These are phyloP conservation scores for Colletotrichum magnum DNA, from an alignment of 2,329 filamentous ascomycete species.

Conservation along the genomic window DNA sequence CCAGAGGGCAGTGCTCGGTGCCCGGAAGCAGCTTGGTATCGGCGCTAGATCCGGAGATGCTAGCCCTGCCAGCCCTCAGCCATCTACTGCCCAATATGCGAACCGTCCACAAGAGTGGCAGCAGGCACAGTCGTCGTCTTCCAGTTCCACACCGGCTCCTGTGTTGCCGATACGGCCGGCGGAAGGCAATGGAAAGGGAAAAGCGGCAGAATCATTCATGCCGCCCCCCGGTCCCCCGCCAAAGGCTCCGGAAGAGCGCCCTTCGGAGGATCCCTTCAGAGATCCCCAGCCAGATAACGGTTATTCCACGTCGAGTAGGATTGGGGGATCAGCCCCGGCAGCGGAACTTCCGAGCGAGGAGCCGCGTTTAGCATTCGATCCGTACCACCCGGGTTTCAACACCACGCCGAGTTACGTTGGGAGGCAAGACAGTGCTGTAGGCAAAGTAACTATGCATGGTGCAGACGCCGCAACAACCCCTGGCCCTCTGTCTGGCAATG, in stretches of 20 bases:
- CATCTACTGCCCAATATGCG: conserved; percentile 41
- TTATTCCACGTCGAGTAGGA: conserved; percentile 32
- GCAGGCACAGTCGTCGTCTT: conserved; percentile 43
- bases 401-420: conserved; percentile 52
- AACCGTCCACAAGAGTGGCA: conserved; percentile 37
- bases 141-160: conserved; percentile 35
- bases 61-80: conserved; percentile 44
- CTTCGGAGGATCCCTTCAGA: conserved; percentile 45
- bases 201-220: conserved; percentile 43
- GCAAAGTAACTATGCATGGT: conserved; percentile 59
- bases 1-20: conserved; percentile 81
- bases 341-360: conserved; percentile 48
- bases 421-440: conserved; percentile 58
- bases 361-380: conserved; percentile 53
- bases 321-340: conserved; percentile 42
- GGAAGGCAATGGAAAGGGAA: conserved; percentile 46
- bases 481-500: conserved; percentile 37
- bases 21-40: conserved; percentile 68
- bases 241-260: conserved; percentile 52
- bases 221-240: conserved; percentile 38
- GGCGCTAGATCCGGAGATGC: conserved; percentile 45
- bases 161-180: conserved; percentile 27
- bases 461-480: conserved; percentile 43
- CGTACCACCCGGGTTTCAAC: conserved; percentile 55
- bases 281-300: conserved; percentile 42